Conservation (phyloP, 176 grass and related monocot genomes). For the Lolium perenne region DNA sequence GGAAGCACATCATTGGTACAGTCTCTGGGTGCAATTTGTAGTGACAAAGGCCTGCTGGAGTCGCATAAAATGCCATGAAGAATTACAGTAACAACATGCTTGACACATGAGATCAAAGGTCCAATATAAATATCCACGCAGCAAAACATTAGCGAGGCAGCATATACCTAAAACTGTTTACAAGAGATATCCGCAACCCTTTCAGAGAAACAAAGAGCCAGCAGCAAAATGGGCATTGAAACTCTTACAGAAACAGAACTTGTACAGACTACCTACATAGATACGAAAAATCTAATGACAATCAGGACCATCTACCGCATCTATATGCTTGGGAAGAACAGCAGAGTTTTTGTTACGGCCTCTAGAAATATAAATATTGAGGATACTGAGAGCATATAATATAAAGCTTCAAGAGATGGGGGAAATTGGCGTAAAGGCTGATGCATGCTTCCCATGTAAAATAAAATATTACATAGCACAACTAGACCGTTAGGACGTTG, state of each 20-base stretch:
- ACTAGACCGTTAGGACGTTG: not conserved
- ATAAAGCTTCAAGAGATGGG: not conserved
- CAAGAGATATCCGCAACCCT: not conserved
- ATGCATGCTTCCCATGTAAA: not conserved
- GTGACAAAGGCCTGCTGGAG: not conserved
- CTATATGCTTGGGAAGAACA: not conserved
- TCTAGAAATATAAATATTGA: not conserved
- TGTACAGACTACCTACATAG: not conserved
- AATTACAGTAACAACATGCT: not conserved
- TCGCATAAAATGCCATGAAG: not conserved
- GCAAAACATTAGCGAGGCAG: not conserved
- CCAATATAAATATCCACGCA: not conserved
- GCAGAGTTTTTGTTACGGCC: not conserved
- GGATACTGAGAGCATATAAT: not conserved
- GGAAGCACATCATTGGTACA: not conserved
- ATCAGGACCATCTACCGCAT: not conserved
- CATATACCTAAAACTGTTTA: not conserved
- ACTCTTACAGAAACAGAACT: not conserved
- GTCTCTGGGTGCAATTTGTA: not conserved
- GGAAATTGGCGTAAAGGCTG: not conserved
- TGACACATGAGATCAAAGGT: not conserved
- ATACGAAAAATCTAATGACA: not conserved
- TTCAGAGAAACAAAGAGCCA: not conserved
- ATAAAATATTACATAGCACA: not conserved
- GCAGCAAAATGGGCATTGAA: not conserved